A percentile compares a stretch with the other conserved stretches of the same genome.
These are phyloP conservation scores for Leccinum truebloodii DNA, from an alignment of 768 basidiomycete species.

Conservation along the genomic window DNA sequence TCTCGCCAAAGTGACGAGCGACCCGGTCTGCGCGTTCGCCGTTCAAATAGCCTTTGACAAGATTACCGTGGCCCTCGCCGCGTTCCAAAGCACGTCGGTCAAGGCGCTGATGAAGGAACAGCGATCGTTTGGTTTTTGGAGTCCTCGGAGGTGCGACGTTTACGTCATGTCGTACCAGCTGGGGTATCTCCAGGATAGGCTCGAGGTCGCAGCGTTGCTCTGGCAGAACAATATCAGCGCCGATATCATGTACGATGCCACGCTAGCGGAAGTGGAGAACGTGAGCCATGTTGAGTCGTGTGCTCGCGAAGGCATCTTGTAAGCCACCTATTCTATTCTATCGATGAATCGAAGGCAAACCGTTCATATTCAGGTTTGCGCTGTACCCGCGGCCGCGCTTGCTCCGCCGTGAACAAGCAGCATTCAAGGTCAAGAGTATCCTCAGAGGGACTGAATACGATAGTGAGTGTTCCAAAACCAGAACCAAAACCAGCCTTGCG, in stretches of 20 bases:
- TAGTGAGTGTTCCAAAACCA: slow-evolving; percentile 40
- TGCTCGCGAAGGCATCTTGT: slow-evolving; percentile 83
- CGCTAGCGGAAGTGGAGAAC: slow-evolving; percentile 58
- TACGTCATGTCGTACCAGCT: slow-evolving; percentile 79
- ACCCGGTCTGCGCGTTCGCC: slow-evolving; percentile 65
- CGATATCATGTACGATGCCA: slow-evolving; percentile 85
- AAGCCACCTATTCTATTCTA: slow-evolving; percentile 27
- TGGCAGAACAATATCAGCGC: slow-evolving; percentile 85
- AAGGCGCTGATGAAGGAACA: slow-evolving; percentile 74
- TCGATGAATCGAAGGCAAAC: neutral
- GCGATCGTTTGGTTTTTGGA: slow-evolving; percentile 86
- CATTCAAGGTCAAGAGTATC: slow-evolving; percentile 83
- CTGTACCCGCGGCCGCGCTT: slow-evolving; percentile 56
- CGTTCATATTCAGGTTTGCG: slow-evolving; percentile 42
- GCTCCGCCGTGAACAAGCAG: slow-evolving; percentile 57
- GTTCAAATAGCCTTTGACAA: slow-evolving; percentile 80
- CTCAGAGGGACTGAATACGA: slow-evolving; percentile 77
- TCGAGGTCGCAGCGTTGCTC: slow-evolving; percentile 73
- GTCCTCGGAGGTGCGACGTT: slow-evolving; percentile 86
- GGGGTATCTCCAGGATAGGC: slow-evolving; percentile 73
- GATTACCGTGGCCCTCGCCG: slow-evolving; percentile 67
- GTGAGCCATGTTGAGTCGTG: slow-evolving; percentile 70
- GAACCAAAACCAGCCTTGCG: neutral
- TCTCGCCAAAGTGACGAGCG: slow-evolving; percentile 52
- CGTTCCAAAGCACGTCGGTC: slow-evolving; percentile 66